phyloP scores from a whole-genome alignment of 352 stramenopile genomes.

The Phytophthora pini region DNA sequence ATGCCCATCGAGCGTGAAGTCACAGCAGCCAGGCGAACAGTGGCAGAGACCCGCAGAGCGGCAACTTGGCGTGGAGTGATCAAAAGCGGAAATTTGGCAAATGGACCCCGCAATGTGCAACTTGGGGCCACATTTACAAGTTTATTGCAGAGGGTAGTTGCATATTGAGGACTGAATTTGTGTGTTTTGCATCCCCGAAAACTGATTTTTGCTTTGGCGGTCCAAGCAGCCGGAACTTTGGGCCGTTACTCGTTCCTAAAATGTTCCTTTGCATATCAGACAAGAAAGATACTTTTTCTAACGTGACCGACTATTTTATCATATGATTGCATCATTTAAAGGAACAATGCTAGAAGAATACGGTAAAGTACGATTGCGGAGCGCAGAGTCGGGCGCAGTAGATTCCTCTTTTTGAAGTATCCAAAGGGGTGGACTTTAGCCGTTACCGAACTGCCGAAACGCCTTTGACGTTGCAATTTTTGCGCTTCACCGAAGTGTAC shows the following conservation, averaged over 20 bases:
- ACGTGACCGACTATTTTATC: not conserved
- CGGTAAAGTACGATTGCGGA: not conserved
- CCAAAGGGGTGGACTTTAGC: conserved; percentile 9
- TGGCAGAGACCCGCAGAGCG: conserved; percentile 17
- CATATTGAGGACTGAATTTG: not conserved
- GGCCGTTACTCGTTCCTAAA: conserved; percentile 10
- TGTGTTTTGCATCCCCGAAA: not conserved
- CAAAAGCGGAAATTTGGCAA: no score
- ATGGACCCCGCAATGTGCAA: not conserved
- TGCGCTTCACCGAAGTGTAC: not conserved
- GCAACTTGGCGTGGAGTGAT: conserved; percentile 7
- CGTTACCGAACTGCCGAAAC: conserved; percentile 13
- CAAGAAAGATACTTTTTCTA: conserved; percentile 29
- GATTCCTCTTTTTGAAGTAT: not conserved
- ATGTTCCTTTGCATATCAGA: conserved; percentile 28
- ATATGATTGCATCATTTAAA: conserved; percentile 6
- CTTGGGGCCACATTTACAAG: not conserved
- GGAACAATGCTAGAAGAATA: not conserved
- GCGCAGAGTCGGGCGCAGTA: conserved; percentile 10
- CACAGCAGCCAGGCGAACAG: conserved; percentile 31
- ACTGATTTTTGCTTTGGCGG: conserved; percentile 7
- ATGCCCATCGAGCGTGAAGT: conserved; percentile 32
- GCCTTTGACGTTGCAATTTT: conserved; percentile 31
- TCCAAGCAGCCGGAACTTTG: not conserved
- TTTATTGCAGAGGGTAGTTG: not conserved